Base-by-base conservation (phyloP, 495 filamentous ascomycete genomes). In the Aspergillus conjunctus region DNA sequence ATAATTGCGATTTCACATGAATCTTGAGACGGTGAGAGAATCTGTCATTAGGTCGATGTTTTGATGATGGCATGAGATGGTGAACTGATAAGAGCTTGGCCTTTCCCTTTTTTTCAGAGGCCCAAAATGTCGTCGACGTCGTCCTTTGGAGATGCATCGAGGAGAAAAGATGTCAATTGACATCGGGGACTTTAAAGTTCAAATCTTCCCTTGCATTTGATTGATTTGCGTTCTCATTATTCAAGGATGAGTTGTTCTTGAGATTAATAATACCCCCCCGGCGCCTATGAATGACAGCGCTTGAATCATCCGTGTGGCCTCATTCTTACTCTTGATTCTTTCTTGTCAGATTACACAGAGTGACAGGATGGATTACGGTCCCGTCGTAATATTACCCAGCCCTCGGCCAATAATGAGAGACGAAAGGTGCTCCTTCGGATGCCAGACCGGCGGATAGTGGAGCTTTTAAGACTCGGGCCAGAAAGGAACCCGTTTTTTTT, bases 361-460 rank as follows among this genome's bases (percentile, higher is more conserved):
- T 4, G n/a, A n/a, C n/a, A n/a, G n/a, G n/a, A n/a, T 41, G 37
- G 37, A 41, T 41, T 41, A 14, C 44, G 39, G 39, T 17, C 9
- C 14, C 0, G 39, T 30, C 6, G 50, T 53, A 34, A 32, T 53
- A 34, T 48, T 48, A 11, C 44, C 50, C 26, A 9, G 50, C 3
- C 4, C 18, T 33, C 9, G 30, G 10, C 54, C 54, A 57, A 57
- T 57, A 15, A 48, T 57, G 15, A 33, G 14, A 37, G 22, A 12
- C 14, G n/a, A 34, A 34, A 14, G 22, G 12, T 6, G 11, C 30
- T 22, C 8, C 45, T 58, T 58, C 44, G 44, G 55, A 58, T 51
- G 55, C 44, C 44, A 58, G 56, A 59, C 56, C 34, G 56, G 56
- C 34, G 57, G 57, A 52, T 52, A 41, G 49, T 51, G 57, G 57